A percentile compares a stretch with the other conserved stretches of the same genome.
Evolutionary conservation across 169 alveolate species (phyloP).

Genomic region (Plasmodium berghei): DNA sequence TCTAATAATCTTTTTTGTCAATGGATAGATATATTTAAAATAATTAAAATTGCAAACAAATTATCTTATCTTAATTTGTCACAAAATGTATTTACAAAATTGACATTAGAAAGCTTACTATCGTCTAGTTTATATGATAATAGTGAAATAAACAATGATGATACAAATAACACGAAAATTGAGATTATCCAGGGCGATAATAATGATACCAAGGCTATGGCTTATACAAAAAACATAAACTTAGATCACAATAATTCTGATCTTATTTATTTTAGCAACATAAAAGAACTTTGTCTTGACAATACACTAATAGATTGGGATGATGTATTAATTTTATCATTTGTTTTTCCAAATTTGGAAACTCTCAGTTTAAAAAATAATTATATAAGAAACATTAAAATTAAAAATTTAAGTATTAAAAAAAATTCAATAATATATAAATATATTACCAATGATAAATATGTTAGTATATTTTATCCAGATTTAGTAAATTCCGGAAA

Average conservation of each 20-base stretch:
- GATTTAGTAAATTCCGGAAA: neutral
- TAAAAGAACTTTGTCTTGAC: slow-evolving; percentile 59
- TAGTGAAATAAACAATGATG: neutral
- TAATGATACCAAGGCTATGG: neutral
- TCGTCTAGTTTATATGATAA: neutral
- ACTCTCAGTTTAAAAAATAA: slow-evolving; percentile 50
- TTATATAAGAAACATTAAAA: slow-evolving; percentile 41
- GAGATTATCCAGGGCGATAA: neutral
- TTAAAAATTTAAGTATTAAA: slow-evolving; percentile 8
- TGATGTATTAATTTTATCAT: slow-evolving; percentile 48
- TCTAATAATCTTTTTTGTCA: slow-evolving; percentile 44
- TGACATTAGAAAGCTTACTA: slow-evolving; percentile 11
- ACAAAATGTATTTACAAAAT: slow-evolving; percentile 25
- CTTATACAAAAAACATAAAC: neutral
- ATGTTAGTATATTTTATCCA: neutral
- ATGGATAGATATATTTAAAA: slow-evolving; percentile 62
- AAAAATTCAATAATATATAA: slow-evolving; percentile 11
- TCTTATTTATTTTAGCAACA: slow-evolving; percentile 39
- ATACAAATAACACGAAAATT: neutral
- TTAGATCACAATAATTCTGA: neutral
- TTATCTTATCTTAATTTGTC: slow-evolving; percentile 60
- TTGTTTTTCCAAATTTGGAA: slow-evolving; percentile 65
- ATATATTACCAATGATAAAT: slow-evolving; percentile 16
- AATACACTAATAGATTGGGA: slow-evolving; percentile 58
- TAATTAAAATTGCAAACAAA: slow-evolving; percentile 36